phyloP scores from a whole-genome alignment of 495 filamentous ascomycete genomes.

The Hypoxylon cercidicola region DNA sequence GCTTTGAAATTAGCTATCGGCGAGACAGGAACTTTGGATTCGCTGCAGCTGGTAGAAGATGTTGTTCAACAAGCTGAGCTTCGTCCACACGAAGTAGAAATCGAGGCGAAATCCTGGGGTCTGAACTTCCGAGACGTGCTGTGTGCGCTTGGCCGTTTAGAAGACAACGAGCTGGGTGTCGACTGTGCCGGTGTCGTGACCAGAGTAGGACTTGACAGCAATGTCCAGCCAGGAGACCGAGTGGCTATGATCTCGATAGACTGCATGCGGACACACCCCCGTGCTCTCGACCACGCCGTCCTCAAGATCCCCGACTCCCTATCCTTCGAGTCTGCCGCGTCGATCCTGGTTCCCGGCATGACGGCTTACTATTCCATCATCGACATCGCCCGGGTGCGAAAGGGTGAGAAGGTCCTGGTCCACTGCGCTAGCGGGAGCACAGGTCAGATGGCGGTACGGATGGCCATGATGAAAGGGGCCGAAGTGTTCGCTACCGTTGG shows the following conservation, averaged over 20 bases:
- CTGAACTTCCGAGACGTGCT: slow-evolving; percentile 40
- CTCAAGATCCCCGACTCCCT: slow-evolving; percentile 47
- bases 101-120: slow-evolving; percentile 36
- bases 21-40: slow-evolving; percentile 37
- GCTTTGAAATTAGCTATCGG: slow-evolving; percentile 39
- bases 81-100: slow-evolving; percentile 44
- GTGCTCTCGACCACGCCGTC: slow-evolving; percentile 42
- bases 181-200: slow-evolving; percentile 53
- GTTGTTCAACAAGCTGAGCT: slow-evolving; percentile 11
- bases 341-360: slow-evolving; percentile 57
- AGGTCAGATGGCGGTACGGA: slow-evolving; percentile 62
- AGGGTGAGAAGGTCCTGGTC: slow-evolving; percentile 66
- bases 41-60: slow-evolving; percentile 44
- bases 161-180: slow-evolving; percentile 26
- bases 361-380: slow-evolving; percentile 64
- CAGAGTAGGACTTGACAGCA: slow-evolving; percentile 39
- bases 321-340: slow-evolving; percentile 39
- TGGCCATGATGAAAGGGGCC: slow-evolving; percentile 61
- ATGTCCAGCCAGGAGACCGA: slow-evolving; percentile 54
- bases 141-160: slow-evolving; percentile 38
- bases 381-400: slow-evolving; percentile 47
- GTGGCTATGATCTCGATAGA: slow-evolving; percentile 51
- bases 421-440: slow-evolving; percentile 63
- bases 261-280: slow-evolving; percentile 51
- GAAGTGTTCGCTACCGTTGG: slow-evolving; percentile 64